phyloP scores from a whole-genome alignment of 768 basidiomycete genomes.

The Tylopilus vinaceipallidus region DNA sequence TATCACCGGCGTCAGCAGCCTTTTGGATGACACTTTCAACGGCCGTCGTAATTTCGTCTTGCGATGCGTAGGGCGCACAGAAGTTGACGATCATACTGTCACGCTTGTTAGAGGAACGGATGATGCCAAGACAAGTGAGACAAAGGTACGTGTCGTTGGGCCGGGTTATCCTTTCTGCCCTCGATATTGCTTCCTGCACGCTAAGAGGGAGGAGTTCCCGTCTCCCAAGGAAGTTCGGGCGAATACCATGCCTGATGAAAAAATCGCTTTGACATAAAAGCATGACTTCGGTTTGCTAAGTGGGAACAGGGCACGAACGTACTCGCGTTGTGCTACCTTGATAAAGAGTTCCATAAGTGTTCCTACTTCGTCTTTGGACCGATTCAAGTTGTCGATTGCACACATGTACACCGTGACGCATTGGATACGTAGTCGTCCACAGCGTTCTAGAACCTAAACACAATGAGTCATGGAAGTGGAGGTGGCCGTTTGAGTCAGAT shows the following conservation, averaged over 20 bases:
- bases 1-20: no score
- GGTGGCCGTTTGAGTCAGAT: not conserved
- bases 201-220: conserved; percentile 66
- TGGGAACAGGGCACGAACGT: conserved; percentile 24
- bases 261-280: conserved; percentile 54
- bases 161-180: conserved; percentile 75
- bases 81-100: conserved; percentile 83
- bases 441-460: conserved; percentile 77
- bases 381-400: conserved; percentile 94
- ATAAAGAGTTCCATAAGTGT: conserved; percentile 79
- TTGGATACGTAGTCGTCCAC: conserved; percentile 68
- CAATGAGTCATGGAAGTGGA: not conserved
- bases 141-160: conserved; percentile 60
- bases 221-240: conserved; percentile 79
- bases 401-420: conserved; percentile 96
- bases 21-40: conserved; percentile 46
- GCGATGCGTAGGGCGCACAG: conserved; percentile 88
- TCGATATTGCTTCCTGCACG: conserved; percentile 63
- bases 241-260: conserved; percentile 79
- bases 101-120: not conserved
- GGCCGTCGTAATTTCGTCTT: conserved; percentile 86
- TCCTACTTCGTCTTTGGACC: conserved; percentile 81
- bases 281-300: not conserved
- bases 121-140: not conserved
- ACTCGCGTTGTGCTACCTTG: conserved; percentile 83